Percentiles rank a stretch among this genome's conserved stretches.
Evolutionary conservation across 345 rosid genomes (phyloP).

Genomic region (Bruguiera sexangula): DNA sequence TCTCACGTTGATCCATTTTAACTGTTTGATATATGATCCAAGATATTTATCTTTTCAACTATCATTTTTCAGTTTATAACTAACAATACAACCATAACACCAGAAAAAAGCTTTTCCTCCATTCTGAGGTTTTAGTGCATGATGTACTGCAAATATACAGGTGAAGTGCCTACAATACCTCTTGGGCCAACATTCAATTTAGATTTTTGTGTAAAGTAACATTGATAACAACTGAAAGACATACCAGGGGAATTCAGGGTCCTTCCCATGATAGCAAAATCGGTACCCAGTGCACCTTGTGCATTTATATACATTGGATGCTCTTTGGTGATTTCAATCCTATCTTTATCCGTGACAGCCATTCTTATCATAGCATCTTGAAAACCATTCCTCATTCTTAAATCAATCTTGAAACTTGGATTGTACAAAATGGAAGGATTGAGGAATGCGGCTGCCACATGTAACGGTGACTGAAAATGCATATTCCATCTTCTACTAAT

Average conservation of each 20-base stretch:
- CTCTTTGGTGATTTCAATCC: constrained; percentile 48
- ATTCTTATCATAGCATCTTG: constrained; percentile 62
- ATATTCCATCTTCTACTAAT: constrained; percentile 20
- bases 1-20: too few relatives aligned
- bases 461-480: constrained; percentile 24
- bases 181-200: too few relatives aligned
- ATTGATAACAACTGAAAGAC: not conserved
- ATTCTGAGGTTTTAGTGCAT: too few relatives aligned
- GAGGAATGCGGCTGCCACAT: constrained; percentile 44
- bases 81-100: too few relatives aligned
- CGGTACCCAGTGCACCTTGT: constrained; percentile 59
- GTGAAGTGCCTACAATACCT: too few relatives aligned
- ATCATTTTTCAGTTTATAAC: too few relatives aligned
- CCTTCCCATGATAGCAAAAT: constrained; percentile 63
- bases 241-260: constrained; percentile 59
- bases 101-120: too few relatives aligned
- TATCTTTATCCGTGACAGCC: constrained; percentile 43
- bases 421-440: constrained; percentile 61
- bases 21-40: too few relatives aligned
- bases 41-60: too few relatives aligned
- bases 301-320: constrained; percentile 48
- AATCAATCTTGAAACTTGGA: constrained; percentile 47
- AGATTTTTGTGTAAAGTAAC: too few relatives aligned
- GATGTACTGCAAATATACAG: too few relatives aligned
- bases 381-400: constrained; percentile 57